Evolutionary conservation across 352 stramenopile genomes (phyloP).

Genomic region (Phytopythium vexans): DNA sequence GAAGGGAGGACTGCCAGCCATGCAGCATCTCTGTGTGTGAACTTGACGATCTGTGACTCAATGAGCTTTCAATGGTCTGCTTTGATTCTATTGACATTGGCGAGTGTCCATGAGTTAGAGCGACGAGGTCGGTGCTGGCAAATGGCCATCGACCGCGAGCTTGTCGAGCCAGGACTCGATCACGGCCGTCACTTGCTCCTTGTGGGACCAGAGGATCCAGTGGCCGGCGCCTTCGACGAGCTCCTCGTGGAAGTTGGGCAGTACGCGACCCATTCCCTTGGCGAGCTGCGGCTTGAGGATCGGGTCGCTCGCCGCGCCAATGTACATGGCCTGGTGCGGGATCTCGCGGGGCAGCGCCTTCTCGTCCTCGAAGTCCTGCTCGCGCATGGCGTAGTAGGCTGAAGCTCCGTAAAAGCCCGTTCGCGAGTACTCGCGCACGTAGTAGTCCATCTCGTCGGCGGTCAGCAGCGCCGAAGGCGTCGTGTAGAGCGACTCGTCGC

Average conservation of each 20-base stretch:
- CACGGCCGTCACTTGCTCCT: constrained; percentile 34
- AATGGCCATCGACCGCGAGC: constrained; percentile 4
- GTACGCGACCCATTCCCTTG: constrained; percentile 46
- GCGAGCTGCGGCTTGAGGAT: constrained; percentile 58
- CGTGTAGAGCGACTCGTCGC: constrained; percentile 31
- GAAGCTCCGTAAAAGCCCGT: constrained; percentile 54
- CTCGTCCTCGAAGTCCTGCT: constrained; percentile 58
- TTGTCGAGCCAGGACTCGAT: constrained; percentile 37
- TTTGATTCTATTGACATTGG: no score
- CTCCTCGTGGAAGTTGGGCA: constrained; percentile 51
- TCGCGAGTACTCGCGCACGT: constrained; percentile 50
- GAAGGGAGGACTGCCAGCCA: no score
- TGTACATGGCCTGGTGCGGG: constrained; percentile 55
- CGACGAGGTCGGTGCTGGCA: no score
- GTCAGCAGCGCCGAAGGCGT: constrained; percentile 40
- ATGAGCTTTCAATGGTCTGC: no score
- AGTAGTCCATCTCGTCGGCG: constrained; percentile 56
- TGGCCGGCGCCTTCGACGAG: constrained; percentile 50
- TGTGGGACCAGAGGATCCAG: constrained; percentile 62
- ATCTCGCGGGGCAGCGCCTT: constrained; percentile 23
- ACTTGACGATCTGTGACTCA: no score
- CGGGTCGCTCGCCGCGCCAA: constrained; percentile 47
- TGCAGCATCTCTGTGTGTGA: no score
- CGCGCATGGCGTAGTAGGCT: constrained; percentile 54
- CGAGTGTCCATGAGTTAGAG: no score